Base-by-base conservation (phyloP, 371 early-diverging fungal species). In the Lichtheimia ornata region DNA sequence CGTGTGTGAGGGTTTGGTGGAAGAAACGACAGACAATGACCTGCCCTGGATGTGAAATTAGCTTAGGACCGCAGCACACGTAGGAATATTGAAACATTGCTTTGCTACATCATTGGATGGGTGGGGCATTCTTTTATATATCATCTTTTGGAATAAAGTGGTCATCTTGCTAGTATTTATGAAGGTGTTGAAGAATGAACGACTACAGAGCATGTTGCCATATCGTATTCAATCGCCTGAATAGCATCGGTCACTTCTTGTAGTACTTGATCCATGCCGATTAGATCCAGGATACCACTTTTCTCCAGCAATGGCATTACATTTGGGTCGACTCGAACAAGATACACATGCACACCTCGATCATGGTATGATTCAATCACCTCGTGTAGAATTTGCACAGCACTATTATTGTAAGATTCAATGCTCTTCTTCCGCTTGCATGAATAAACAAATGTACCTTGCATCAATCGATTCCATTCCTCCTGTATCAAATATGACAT, bases 401-500 rank as follows among this genome's bases (percentile, higher is more conserved):
- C 94, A 64, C 90, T 91, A 35, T 44, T 41, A 11, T n/a, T n/a
- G 13, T 50, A 24, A 40, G 35, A 13, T 15, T 18, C 42, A 40
- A 54, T 5, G 17, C 40, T 13, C 47, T 52, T 18, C 14, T 14
- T 30, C 5, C 25, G 35, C 40, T 7, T 57, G 11, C 47, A 25
- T 25, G 49, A 49, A 53, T 61, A 52, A 42, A 47, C 2, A 44
- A 47, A 15, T 50, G 28, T 74, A 76, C 87, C 88, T 90, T 45
- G 94, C 95, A 75, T 96, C 96, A 57, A 96, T 78, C 4, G 69
- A 80, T 7, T 87, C 83, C 86, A 96, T 90, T 45, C 88, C 85
- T 41, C 86, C 88, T n/a, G 93, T 74, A 70, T 95, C 95, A 72
- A 95, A 92, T 27, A 95, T 81, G 43, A 93, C 85, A 43, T 86